Evolutionary conservation across 768 basidiomycete genomes (phyloP), one percentile per base, ranked within the genome.

Genomic region (Royoungia palumana): DNA sequence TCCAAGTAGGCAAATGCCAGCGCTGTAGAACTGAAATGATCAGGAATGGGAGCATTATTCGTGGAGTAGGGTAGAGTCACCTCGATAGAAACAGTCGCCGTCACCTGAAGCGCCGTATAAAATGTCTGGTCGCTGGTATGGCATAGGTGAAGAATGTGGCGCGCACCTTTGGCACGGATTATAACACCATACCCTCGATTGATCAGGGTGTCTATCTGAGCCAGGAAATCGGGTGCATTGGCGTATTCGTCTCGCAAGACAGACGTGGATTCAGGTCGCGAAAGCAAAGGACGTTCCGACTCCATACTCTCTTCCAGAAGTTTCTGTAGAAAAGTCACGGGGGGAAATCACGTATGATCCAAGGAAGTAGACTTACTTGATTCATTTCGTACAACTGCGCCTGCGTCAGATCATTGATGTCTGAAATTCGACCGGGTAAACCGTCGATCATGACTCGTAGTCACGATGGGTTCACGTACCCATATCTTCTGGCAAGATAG

Each of bases 71-170:
- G 20, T 21, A 34, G 47, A 63, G 70, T 75, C 63, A 89, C 89
- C 85, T 76, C 93, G 77, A 66, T 94, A 96, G 67, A 94, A 95
- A 64, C 94, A 95, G 64, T 89, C 89, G 0, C 94, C 92, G 57
- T 89, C 93, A 24, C 93, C 90, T 82, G 37, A 43, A 41, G 35
- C 42, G n/a, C 5, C 41, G 9, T 17, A 28, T 50, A 30, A 49
- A 35, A 44, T 22, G 27, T 39, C 40, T 17, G 47, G 45, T 44
- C 19, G 24, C 24, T 8, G 8, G 24, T 25, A n/a, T 17, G 30
- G 20, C 37, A 38, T 24, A 25, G 20, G 19, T 21, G 35, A 35
- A 36, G 43, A 28, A 34, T 41, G 28, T 62, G 46, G 57, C 70
- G 73, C 43, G 70, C 10, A 70, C 93, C 92, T 69, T 83, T 77